Evolutionary conservation across 768 basidiomycete genomes (phyloP).

Genomic region (Auricularia heimuer): DNA sequence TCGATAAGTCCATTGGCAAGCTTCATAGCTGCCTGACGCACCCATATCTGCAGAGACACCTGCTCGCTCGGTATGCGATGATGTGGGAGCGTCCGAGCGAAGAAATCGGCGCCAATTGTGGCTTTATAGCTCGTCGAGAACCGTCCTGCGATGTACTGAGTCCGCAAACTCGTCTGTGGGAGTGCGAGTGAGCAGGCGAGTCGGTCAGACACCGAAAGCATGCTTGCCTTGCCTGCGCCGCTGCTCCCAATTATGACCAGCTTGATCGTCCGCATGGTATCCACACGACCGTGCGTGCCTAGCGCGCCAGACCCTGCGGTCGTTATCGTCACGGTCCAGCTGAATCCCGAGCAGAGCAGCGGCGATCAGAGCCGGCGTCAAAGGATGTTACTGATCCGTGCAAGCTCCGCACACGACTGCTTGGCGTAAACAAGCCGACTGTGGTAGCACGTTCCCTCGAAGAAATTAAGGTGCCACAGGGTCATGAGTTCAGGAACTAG

Average conservation of each 20-base stretch:
- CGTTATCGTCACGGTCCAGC: too few relatives aligned
- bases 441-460: too few relatives aligned
- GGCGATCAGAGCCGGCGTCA: too few relatives aligned
- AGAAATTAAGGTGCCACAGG: too few relatives aligned
- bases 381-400: too few relatives aligned
- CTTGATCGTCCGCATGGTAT: conserved; percentile 60
- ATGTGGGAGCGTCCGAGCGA: conserved; percentile 62
- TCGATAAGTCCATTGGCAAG: not conserved
- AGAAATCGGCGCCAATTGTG: conserved; percentile 87
- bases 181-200: not conserved
- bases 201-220: not conserved
- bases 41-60: conserved; percentile 64
- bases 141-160: conserved; percentile 62
- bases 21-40: conserved; percentile 13
- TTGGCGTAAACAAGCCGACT: too few relatives aligned
- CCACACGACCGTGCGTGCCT: too few relatives aligned
- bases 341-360: too few relatives aligned
- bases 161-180: conserved; percentile 15
- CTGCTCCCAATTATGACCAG: conserved; percentile 73
- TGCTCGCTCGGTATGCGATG: conserved; percentile 40
- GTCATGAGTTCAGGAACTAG: too few relatives aligned
- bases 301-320: too few relatives aligned
- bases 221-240: conserved; percentile 65
- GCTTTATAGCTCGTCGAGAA: conserved; percentile 73
- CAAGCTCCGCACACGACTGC: too few relatives aligned